Percentiles rank a stretch among this genome's conserved stretches.
Evolutionary conservation across 345 rosid genomes (phyloP).

Genomic region (Syzygium aqueum): DNA sequence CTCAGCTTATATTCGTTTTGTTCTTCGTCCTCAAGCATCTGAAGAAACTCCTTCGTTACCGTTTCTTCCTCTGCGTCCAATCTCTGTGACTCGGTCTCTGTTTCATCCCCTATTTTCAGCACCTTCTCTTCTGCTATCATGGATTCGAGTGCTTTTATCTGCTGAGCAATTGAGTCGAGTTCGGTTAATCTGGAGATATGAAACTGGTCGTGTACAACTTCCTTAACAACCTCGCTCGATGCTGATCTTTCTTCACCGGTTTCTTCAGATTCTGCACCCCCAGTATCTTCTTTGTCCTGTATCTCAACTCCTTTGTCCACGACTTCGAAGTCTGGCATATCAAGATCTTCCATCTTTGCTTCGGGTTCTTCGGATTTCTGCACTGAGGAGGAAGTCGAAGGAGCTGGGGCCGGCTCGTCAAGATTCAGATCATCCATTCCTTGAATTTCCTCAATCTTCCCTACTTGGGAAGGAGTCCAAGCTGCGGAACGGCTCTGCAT

Average conservation of each 20-base stretch:
- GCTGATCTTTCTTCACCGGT: conserved; percentile 25
- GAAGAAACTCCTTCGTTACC: conserved; percentile 79
- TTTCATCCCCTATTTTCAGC: conserved; percentile 29
- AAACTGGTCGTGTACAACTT: conserved; percentile 49
- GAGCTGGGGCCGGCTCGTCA: conserved; percentile 57
- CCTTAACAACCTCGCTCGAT: conserved; percentile 63
- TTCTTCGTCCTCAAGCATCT: conserved; percentile 74
- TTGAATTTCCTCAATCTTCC: conserved; percentile 40
- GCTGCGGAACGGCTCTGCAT: conserved; percentile 44
- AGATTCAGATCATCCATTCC: conserved; percentile 82
- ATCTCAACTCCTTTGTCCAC: conserved; percentile 91
- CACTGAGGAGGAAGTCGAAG: conserved; percentile 4
- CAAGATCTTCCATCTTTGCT: conserved; percentile 44
- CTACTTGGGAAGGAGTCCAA: conserved; percentile 52
- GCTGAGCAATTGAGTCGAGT: conserved; percentile 82
- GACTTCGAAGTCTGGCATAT: conserved; percentile 70
- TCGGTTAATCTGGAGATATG: conserved; percentile 58
- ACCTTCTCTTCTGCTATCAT: conserved; percentile 53
- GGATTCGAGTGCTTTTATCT: conserved; percentile 89
- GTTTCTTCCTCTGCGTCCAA: conserved; percentile 81
- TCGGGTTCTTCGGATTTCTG: conserved; percentile 36
- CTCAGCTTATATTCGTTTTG: conserved; percentile 15
- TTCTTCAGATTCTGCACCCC: conserved; percentile 36
- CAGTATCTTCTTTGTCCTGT: conserved; percentile 31
- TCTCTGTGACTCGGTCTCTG: conserved; percentile 45